Evolutionary conservation across 179 eudicot genomes (phyloP).

Genomic region (Silene coronaria): DNA sequence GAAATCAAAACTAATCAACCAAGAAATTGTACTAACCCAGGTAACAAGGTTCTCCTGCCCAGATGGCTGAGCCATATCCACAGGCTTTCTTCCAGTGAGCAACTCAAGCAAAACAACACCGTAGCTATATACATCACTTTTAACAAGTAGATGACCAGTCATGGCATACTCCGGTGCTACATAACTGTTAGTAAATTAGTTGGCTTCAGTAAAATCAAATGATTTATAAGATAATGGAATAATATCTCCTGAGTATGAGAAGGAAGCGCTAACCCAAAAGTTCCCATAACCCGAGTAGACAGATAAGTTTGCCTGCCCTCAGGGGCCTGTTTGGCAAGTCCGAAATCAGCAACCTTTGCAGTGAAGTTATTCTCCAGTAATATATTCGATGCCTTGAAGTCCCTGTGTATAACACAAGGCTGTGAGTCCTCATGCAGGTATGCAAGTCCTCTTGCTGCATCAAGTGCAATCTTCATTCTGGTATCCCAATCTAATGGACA

Average conservation of each 20-base stretch:
- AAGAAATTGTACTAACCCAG: conserved; percentile 54
- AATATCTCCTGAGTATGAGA: background rate
- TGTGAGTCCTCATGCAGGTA: conserved; percentile 97
- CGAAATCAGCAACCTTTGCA: conserved; percentile 98
- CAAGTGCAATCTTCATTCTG: conserved; percentile 99
- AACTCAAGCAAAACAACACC: conserved; percentile 94
- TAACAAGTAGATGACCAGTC: conserved; percentile 98
- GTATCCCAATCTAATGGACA: conserved; percentile 96
- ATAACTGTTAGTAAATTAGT: conserved; percentile 45
- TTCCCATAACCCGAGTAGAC: conserved; percentile 98
- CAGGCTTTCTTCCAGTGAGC: conserved; percentile 93
- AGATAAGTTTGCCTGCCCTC: conserved; percentile 79
- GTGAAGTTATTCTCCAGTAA: conserved; percentile 80
- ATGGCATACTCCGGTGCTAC: conserved; percentile 99
- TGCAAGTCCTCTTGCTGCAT: conserved; percentile 97
- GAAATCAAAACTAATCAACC: background rate
- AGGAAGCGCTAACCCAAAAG: conserved; percentile 75
- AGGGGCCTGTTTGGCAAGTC: conserved; percentile 94
- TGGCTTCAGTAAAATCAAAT: conserved; percentile 12
- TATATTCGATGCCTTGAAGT: conserved; percentile 94
- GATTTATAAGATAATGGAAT: background rate
- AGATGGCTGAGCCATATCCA: conserved; percentile 92
- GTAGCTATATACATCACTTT: conserved; percentile 97
- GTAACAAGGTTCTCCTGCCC: conserved; percentile 97
- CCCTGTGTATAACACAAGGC: conserved; percentile 94